Percentiles rank a stretch among this genome's conserved stretches.
These are phyloP conservation scores for Sphaerostilbella broomeana DNA, from an alignment of 2,329 filamentous ascomycete genomes.

Conservation along the genomic window DNA sequence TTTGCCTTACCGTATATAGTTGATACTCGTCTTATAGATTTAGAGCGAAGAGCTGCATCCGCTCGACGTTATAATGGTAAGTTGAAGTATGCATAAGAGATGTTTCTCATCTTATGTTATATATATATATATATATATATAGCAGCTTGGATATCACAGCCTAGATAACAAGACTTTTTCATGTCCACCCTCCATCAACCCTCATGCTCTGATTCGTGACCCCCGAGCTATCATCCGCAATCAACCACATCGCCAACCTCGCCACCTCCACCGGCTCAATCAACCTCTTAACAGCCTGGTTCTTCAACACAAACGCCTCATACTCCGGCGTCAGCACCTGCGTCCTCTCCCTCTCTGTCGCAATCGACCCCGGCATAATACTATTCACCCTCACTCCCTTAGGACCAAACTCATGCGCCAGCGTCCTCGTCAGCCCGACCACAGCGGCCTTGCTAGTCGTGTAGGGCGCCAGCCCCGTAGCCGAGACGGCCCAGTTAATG, in stretches of 20 bases:
- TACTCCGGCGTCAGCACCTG: conserved; percentile 38
- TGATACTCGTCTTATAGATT: no score
- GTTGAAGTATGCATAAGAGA: no score
- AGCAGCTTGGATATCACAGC: no score
- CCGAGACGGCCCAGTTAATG: conserved; percentile 40
- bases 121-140: no score
- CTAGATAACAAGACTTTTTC: not conserved
- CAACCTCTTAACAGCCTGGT: conserved; percentile 37
- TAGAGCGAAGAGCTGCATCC: no score
- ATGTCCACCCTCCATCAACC: conserved; percentile 13
- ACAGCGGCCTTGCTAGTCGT: conserved; percentile 48
- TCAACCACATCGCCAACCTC: conserved; percentile 38
- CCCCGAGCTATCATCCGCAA: conserved; percentile 32
- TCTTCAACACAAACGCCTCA: conserved; percentile 30
- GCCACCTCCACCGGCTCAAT: conserved; percentile 39
- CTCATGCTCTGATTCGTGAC: conserved; percentile 12
- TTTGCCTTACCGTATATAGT: no score
- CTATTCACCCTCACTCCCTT: conserved; percentile 42
- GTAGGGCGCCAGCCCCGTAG: conserved; percentile 39
- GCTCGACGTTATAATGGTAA: no score
- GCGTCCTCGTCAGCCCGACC: conserved; percentile 49
- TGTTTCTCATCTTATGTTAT: no score
- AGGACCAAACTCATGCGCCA: conserved; percentile 46
- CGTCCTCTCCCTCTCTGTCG: conserved; percentile 37
- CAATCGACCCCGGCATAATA: conserved; percentile 43